phyloP scores from a whole-genome alignment of 1,139 yeast genomes.

The Magnusiomyces tetraspermus region DNA sequence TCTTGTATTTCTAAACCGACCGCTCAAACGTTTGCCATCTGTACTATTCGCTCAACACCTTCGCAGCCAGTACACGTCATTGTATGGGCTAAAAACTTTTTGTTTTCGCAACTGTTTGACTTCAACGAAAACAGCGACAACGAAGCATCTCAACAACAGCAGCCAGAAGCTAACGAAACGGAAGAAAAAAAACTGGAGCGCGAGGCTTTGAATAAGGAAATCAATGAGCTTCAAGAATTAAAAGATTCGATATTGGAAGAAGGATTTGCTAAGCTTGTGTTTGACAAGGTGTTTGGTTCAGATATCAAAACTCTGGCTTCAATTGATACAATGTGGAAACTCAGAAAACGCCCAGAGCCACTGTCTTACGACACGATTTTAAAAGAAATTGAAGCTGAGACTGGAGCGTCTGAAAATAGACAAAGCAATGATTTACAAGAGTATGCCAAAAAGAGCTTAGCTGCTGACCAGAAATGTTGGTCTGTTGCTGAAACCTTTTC shows the following conservation, averaged over 20 bases:
- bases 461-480: constrained; percentile 58
- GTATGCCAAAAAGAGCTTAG: constrained; percentile 26
- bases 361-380: constrained; percentile 33
- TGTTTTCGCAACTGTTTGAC: constrained; percentile 72
- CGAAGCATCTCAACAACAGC: constrained; percentile 32
- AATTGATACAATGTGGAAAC: constrained; percentile 73
- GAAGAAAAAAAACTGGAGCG: constrained; percentile 41
- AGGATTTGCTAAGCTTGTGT: constrained; percentile 34
- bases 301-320: constrained; percentile 67
- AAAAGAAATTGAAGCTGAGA: constrained; percentile 19
- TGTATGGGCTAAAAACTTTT: constrained; percentile 93
- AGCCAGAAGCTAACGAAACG: constrained; percentile 36
- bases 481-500: constrained; percentile 51
- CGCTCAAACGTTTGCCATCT: constrained; percentile 87
- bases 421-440: neutral
- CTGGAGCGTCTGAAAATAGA: too few species aligned
- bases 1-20: constrained; percentile 83
- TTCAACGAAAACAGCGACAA: constrained; percentile 33
- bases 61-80: constrained; percentile 93
- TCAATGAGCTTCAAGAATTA: constrained; percentile 64
- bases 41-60: constrained; percentile 95
- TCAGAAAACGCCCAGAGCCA: constrained; percentile 59
- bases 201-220: constrained; percentile 58
- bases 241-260: constrained; percentile 34
- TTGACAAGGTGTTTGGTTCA: constrained; percentile 44